Base-by-base conservation (phyloP, 352 stramenopile genomes). In the Globisporangium radiosum region DNA sequence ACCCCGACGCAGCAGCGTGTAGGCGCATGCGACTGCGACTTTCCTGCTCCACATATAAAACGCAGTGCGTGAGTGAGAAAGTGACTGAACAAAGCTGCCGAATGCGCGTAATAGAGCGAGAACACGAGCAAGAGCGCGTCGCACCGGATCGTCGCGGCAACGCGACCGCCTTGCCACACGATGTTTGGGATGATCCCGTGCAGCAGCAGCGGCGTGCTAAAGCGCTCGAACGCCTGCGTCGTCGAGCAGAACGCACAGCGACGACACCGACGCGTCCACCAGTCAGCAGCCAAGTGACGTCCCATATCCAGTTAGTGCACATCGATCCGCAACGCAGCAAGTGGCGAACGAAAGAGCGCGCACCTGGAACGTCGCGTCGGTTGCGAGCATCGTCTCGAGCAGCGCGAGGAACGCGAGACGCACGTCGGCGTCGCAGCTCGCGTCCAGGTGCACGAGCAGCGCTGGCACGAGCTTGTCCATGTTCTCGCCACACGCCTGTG, bases 141-240 rank as follows among this genome's bases (percentile, higher is more conserved):
- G 15, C 57, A 92, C 85, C 83, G 76, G 59, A 96, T 89, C 9
- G 87, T 95, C 42, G 85, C 81, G 47, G 89, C 87, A 15, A 96
- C 85, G 47, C 87, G 79, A 17, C 88, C 90, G 25, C 80, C 88
- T 59, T 81, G 80, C 88, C 90, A 97, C 33, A 95, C 85, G 42
- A 96, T 89, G 70, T 96, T 97, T 10, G 90, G 88, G 25, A 92
- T 81, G 47, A 97, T 89, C 48, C 76, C 73, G 51, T 92, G 85
- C 44, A 88, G 65, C 25, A 97, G 57, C 19, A 95, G 56, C 25
- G 60, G 11, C 13, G 68, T 69, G 48, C 70, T 87, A 59, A 82
- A 92, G 13, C 76, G 69, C 55, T 81, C 73, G 53, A 94, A 87
- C 0, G 79, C 62, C 85, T 94, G 48, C 6, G 11, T 48, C 25